Evolutionary conservation across 2,329 filamentous ascomycete genomes (phyloP).

Genomic region (Cadophora gregata): DNA sequence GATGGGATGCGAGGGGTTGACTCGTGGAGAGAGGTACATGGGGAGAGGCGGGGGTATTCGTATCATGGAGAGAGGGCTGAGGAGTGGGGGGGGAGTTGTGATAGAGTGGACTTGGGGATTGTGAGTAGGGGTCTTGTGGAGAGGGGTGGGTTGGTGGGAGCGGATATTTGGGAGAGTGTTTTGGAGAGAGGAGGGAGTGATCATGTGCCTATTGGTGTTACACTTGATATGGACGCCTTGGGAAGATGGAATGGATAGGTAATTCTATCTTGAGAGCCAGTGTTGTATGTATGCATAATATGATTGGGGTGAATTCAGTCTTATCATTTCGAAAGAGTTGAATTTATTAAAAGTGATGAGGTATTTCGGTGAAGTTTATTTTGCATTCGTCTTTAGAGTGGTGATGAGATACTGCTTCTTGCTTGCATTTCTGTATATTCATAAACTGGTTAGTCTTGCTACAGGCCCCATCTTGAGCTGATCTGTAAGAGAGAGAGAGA

Average conservation of each 20-base stretch:
- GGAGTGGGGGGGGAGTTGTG: constrained; percentile 56
- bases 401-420: too few relatives aligned
- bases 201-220: constrained; percentile 58
- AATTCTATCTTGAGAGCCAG: neutral
- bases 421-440: too few relatives aligned
- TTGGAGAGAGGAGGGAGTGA: constrained; percentile 58
- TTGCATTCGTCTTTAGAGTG: too few relatives aligned
- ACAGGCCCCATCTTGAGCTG: too few relatives aligned
- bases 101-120: constrained; percentile 59
- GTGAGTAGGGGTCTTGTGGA: constrained; percentile 47
- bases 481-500: too few relatives aligned
- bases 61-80: constrained; percentile 51
- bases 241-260: neutral
- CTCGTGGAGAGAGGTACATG: constrained; percentile 54
- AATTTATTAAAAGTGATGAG: too few relatives aligned
- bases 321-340: too few relatives aligned
- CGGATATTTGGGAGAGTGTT: constrained; percentile 47
- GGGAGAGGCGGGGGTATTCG: constrained; percentile 52
- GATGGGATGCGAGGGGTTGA: constrained; percentile 50
- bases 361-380: too few relatives aligned
- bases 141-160: constrained; percentile 33
- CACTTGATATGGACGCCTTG: constrained; percentile 30
- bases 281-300: too few relatives aligned
- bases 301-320: too few relatives aligned
- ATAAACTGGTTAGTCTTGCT: too few relatives aligned